These are phyloP conservation scores for Linum lewisii DNA, from an alignment of 345 rosid genomes.

Conservation along the genomic window DNA sequence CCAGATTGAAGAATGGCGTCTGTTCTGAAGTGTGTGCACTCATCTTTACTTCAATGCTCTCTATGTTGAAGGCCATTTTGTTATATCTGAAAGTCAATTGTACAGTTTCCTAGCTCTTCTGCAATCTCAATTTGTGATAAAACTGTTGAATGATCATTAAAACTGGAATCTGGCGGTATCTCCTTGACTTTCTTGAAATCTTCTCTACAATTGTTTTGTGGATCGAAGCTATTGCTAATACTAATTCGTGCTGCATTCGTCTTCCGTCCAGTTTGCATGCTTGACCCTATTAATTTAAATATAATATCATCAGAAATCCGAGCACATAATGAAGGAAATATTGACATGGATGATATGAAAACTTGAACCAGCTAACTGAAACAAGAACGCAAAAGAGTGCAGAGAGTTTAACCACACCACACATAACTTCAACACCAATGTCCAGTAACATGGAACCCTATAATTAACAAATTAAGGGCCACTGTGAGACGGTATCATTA, in stretches of 20 bases:
- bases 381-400: no score
- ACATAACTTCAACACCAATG: background rate
- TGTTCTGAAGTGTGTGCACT: no score
- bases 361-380: background rate
- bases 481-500: no score
- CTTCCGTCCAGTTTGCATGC: constrained; percentile 10
- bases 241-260: constrained; percentile 7
- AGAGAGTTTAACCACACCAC: no score
- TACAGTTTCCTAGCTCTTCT: constrained; percentile 34
- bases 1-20: background rate
- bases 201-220: constrained; percentile 14
- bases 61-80: background rate
- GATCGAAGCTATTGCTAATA: constrained; percentile 12
- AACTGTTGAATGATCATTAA: constrained; percentile 18
- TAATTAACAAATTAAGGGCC: background rate
- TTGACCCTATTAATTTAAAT: constrained; percentile 6
- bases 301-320: constrained; percentile 16
- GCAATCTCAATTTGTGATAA: constrained; percentile 38
- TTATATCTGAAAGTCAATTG: constrained; percentile 56
- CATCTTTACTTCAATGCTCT: background rate
- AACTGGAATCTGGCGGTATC: constrained; percentile 21
- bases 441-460: background rate
- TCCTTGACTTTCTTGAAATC: constrained; percentile 26
- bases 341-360: background rate
- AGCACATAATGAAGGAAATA: background rate